Evolutionary conservation across 2,329 filamentous ascomycete genomes (phyloP).

Genomic region (Calonectria leucothoes): DNA sequence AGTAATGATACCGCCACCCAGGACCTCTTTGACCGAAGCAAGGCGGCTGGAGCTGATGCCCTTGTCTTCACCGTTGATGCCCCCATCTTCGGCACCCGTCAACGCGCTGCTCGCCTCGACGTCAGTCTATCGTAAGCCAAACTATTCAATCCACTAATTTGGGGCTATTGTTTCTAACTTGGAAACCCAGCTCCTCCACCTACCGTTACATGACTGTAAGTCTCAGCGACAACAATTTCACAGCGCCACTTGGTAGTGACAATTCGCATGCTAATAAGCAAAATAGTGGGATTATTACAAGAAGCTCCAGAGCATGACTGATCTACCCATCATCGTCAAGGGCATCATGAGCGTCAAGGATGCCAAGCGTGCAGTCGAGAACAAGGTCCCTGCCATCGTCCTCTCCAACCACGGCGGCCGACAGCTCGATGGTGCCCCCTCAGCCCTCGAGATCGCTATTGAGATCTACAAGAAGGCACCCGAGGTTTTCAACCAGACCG

Average conservation of each 20-base stretch:
- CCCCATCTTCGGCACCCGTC: slow-evolving; percentile 48
- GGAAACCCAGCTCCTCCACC: neutral
- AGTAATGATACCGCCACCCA: slow-evolving; percentile 44
- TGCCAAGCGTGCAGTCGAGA: slow-evolving; percentile 42
- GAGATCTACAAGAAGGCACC: slow-evolving; percentile 49
- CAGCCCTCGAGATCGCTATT: slow-evolving; percentile 47
- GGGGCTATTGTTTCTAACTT: neutral
- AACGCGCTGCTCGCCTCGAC: slow-evolving; percentile 49
- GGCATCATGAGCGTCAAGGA: slow-evolving; percentile 50
- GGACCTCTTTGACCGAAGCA: slow-evolving; percentile 40
- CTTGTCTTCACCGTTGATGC: slow-evolving; percentile 51
- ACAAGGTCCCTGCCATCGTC: slow-evolving; percentile 43
- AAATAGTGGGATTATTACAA: slow-evolving; percentile 47
- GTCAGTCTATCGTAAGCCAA: slow-evolving; percentile 46
- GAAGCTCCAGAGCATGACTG: slow-evolving; percentile 42
- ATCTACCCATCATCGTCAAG: slow-evolving; percentile 50
- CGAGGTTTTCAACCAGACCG: slow-evolving; percentile 47
- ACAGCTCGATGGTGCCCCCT: slow-evolving; percentile 49
- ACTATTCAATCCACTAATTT: neutral
- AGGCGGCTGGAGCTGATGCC: slow-evolving; percentile 45
- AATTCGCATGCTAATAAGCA: neutral
- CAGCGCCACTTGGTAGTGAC: no score
- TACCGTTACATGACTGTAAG: slow-evolving; percentile 33
- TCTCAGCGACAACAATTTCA: slow-evolving; percentile 13
- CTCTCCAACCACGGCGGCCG: slow-evolving; percentile 54